phyloP scores from a whole-genome alignment of 2,329 filamentous ascomycete species.

The Epichloe bromicola region DNA sequence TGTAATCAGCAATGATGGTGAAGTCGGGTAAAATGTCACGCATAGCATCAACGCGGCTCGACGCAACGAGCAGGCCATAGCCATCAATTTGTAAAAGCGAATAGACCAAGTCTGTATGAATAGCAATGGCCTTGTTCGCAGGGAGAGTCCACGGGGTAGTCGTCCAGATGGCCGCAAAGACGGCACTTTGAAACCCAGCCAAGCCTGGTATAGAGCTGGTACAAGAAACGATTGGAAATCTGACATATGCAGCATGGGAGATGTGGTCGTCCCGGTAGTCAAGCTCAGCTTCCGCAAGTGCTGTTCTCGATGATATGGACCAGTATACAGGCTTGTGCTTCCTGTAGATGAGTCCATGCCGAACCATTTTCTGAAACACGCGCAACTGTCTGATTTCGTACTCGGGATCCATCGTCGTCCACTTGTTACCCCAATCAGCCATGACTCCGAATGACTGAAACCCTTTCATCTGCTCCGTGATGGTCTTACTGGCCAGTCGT shows the following conservation, averaged over 20 bases:
- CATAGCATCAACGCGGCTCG: conserved; percentile 52
- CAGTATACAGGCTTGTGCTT: conserved; percentile 77
- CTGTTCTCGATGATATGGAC: conserved; percentile 67
- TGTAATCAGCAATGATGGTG: conserved; percentile 37
- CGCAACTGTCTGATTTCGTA: conserved; percentile 66
- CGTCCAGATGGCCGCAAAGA: conserved; percentile 92
- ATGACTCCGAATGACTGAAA: conserved; percentile 67
- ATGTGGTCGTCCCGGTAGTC: conserved; percentile 68
- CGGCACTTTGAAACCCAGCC: conserved; percentile 27
- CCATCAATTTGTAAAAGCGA: conserved; percentile 44
- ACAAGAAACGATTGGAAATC: conserved; percentile 52
- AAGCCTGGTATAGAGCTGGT: conserved; percentile 21
- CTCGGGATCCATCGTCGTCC: conserved; percentile 64
- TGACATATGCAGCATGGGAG: conserved; percentile 65
- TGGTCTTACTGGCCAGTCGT: conserved; percentile 52
- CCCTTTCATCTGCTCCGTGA: conserved; percentile 58
- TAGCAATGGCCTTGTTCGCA: conserved; percentile 79
- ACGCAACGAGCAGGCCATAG: conserved; percentile 57
- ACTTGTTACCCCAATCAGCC: conserved; percentile 65
- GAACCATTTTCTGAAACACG: conserved; percentile 64
- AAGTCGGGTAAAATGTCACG: conserved; percentile 37
- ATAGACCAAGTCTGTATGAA: conserved; percentile 65
- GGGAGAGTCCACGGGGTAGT: conserved; percentile 97
- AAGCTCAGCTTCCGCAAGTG: conserved; percentile 71
- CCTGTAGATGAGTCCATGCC: conserved; percentile 61